Base-by-base conservation (phyloP, 192 early-diverging fungal species). In the Coemansia reversa region DNA sequence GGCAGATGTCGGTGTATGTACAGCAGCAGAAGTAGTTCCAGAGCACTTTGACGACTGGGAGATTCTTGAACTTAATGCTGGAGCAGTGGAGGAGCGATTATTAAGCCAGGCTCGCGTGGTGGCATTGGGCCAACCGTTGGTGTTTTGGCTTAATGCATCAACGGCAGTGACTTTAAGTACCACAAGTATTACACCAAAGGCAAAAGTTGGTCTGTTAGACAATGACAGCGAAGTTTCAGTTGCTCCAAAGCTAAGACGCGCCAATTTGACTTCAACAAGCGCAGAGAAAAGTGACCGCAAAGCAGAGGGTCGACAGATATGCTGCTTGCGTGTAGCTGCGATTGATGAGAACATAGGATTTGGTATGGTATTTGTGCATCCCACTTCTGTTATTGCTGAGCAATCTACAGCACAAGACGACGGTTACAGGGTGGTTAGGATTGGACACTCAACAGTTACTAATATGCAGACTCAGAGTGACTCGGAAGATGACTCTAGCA, bases 41-140 rank as follows among this genome's bases (percentile, higher is more conserved):
- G 76, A 73, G 51, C 81, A 81, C 7, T 84, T 85, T 33, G 90
- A 93, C 55, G 91, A 93, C 70, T 93, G 90, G 90, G 91, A 93
- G 72, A 91, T 93, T 50, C 58, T 93, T 72, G 89, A 90, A 77
- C 70, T 88, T 47, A 86, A 91, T 58, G 89, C 89, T n/a, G 86
- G 86, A 35, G 87, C 86, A 32, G 80, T 93, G 0, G 92, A 93
- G 66, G 77, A 87, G 24, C 72, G 85, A 62, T 75, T 93, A 63
- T 56, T 92, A 39, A 81, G 75, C 52, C 92, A 93, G 72, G 79
- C 86, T 45, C 79, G 89, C 4, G 88, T 90, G 24, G 74, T 93
- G 7, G 87, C 86, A 22, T 70, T 75, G 2, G 79, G 84, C 45
- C 86, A 92, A 66, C 75, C 88, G n/a, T 67, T 92, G 7, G 84